These are phyloP conservation scores for Agaricales sp. DNA, from an alignment of 1,284 basidiomycete species.

Conservation along the genomic window DNA sequence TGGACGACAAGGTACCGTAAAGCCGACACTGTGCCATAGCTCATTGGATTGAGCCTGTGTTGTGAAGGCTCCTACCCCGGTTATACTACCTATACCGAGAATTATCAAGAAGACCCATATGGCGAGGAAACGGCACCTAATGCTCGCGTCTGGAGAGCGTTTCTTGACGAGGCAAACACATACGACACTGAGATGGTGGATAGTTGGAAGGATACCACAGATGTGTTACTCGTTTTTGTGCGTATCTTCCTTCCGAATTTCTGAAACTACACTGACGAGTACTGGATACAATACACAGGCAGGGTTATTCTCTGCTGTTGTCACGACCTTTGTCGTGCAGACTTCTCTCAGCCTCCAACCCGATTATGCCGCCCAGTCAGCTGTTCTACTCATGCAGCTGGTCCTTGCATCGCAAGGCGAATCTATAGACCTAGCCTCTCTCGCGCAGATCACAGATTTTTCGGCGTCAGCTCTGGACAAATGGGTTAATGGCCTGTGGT, in stretches of 20 bases:
- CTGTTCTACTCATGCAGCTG: background rate
- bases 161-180: background rate
- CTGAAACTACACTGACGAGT: background rate
- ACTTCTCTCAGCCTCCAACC: background rate
- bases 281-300: background rate
- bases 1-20: no score
- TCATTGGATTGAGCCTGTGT: no score
- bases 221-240: background rate
- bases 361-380: background rate
- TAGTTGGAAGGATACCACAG: background rate
- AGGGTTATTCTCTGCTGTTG: background rate
- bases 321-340: background rate
- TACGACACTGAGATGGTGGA: background rate
- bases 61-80: no score
- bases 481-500: background rate
- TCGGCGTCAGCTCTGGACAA: background rate
- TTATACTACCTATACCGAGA: no score
- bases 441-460: background rate
- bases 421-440: background rate
- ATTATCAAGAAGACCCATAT: background rate
- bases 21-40: no score
- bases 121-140: background rate
- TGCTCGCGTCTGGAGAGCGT: background rate
- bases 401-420: background rate
- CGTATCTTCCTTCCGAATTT: background rate